Conservation (phyloP, 23 red algal genomes). For the Gracilaria gracilis region DNA sequence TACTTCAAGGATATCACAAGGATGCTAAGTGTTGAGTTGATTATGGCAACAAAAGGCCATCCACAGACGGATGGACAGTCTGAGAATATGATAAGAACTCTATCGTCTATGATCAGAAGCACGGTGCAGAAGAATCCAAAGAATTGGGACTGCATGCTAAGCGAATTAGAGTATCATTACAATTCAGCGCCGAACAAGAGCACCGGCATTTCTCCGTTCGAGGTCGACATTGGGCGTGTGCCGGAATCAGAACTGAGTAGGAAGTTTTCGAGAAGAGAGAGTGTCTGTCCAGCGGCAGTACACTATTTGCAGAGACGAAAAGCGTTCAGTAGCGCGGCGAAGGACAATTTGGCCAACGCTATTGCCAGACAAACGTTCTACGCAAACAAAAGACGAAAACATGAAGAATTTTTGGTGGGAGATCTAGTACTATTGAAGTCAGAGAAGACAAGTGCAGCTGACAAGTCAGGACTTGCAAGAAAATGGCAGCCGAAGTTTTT, state of each 20-base stretch:
- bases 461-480: background rate
- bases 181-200: constrained; percentile 5
- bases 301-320: constrained; percentile 18
- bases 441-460: constrained; percentile 1
- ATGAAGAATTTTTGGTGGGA: constrained; percentile 23
- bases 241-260: constrained; percentile 2
- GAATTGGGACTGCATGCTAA: constrained; percentile 21
- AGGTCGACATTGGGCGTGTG: constrained; percentile 24
- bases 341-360: constrained; percentile 23
- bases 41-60: constrained; percentile 30
- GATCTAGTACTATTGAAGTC: constrained; percentile 28
- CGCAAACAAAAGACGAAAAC: constrained; percentile 17
- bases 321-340: background rate
- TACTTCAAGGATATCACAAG: constrained; percentile 47
- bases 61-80: constrained; percentile 54
- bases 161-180: constrained; percentile 35
- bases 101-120: constrained; percentile 27
- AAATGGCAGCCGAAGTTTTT: constrained; percentile 37
- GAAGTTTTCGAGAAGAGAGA: background rate
- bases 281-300: background rate
- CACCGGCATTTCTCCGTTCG: constrained; percentile 41
- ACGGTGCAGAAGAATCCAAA: constrained; percentile 28
- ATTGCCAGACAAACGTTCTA: constrained; percentile 23
- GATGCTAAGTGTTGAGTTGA: constrained; percentile 31
- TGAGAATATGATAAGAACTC: constrained; percentile 28